Conservation (phyloP, 2,329 filamentous ascomycete species). For the Geosmithia flava region DNA sequence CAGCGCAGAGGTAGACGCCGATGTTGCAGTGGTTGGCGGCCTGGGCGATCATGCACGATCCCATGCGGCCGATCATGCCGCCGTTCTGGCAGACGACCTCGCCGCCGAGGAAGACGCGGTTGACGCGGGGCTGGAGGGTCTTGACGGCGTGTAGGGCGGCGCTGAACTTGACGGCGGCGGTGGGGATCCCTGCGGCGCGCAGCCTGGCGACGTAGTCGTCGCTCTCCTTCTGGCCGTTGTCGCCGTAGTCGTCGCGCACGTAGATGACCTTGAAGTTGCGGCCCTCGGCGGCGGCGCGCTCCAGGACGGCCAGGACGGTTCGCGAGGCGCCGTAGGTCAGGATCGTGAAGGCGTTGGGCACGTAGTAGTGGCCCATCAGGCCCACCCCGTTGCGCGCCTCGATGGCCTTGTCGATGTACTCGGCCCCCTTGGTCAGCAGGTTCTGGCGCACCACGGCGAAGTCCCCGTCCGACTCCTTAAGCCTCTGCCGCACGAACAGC, state of each 20-base stretch:
- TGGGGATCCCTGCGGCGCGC: conserved; percentile 62
- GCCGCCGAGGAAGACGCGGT: conserved; percentile 54
- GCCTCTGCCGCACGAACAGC: conserved; percentile 74
- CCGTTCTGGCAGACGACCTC: conserved; percentile 93
- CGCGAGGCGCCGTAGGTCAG: conserved; percentile 82
- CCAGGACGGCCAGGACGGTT: conserved; percentile 67
- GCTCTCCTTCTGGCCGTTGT: conserved; percentile 45
- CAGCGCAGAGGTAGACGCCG: conserved; percentile 81
- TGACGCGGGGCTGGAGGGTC: conserved; percentile 37
- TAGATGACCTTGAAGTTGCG: conserved; percentile 78
- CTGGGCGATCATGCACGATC: conserved; percentile 74
- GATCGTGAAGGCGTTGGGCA: conserved; percentile 68
- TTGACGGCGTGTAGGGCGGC: conserved; percentile 71
- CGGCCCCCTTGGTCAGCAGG: conserved; percentile 69
- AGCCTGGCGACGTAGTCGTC: conserved; percentile 59
- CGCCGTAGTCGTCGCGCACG: conserved; percentile 36
- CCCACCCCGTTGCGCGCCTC: conserved; percentile 77
- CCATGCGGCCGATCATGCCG: conserved; percentile 80
- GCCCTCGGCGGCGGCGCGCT: conserved; percentile 47
- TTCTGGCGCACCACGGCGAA: conserved; percentile 79
- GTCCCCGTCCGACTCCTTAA: conserved; percentile 39
- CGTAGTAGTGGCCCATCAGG: conserved; percentile 62
- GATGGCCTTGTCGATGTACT: conserved; percentile 82
- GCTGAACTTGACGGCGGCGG: conserved; percentile 44
- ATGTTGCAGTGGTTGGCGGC: conserved; percentile 58